Evolutionary conservation across 2,329 filamentous ascomycete species (phyloP).

Genomic region (Paecilomyces dactylethromorphus): DNA sequence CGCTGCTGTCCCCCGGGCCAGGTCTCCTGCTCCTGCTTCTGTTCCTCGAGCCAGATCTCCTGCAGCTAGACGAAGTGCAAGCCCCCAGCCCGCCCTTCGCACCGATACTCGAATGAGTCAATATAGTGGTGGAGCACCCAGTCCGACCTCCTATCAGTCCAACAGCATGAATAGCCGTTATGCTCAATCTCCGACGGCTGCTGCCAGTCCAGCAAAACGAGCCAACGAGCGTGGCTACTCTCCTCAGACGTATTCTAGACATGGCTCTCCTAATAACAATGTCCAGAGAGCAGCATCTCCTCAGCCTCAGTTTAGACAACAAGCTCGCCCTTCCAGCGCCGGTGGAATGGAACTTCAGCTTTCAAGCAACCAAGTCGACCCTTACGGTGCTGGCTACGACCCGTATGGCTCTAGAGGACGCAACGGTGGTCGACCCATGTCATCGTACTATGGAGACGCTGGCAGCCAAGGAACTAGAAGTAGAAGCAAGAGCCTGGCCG

Average conservation of each 20-base stretch:
- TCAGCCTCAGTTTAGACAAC: conserved; percentile 45
- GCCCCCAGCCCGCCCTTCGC: conserved; percentile 24
- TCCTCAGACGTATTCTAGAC: conserved; percentile 35
- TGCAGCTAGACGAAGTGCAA: conserved; percentile 30
- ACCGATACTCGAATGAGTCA: conserved; percentile 30
- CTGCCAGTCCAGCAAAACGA: conserved; percentile 23
- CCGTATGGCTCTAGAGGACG: conserved; percentile 27
- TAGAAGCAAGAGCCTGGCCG: conserved; percentile 82
- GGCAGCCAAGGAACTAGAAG: conserved; percentile 46
- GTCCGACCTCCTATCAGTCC: conserved; percentile 39
- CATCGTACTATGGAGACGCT: conserved; percentile 46
- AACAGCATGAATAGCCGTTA: conserved; percentile 34
- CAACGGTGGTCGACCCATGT: conserved; percentile 38
- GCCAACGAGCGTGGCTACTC: conserved; percentile 35
- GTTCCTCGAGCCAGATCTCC: conserved; percentile 26
- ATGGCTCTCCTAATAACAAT: conserved; percentile 28
- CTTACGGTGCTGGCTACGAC: conserved; percentile 43
- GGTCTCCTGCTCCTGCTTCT: too few species aligned
- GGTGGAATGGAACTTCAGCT: conserved; percentile 63
- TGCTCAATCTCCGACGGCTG: conserved; percentile 28
- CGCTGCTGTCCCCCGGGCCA: too few species aligned
- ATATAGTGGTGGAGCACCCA: conserved; percentile 37
- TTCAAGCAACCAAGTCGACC: conserved; percentile 47
- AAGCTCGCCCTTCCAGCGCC: conserved; percentile 43
- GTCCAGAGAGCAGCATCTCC: conserved; percentile 44